Percentiles rank a stretch among this genome's conserved stretches.
phyloP scores from a whole-genome alignment of 257 asterid genomes.

The Plantago ovata region DNA sequence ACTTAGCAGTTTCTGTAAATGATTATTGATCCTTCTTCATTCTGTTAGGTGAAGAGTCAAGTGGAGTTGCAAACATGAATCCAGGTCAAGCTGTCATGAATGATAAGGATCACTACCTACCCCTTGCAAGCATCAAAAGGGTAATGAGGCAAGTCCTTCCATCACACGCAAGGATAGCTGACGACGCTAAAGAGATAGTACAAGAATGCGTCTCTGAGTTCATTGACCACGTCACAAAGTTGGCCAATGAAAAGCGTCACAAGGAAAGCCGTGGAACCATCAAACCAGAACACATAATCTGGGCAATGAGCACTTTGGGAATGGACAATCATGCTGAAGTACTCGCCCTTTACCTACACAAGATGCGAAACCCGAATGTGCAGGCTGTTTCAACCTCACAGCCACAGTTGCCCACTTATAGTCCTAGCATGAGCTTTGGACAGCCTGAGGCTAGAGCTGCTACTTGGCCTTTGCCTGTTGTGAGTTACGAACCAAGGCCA shows the following conservation, averaged over 20 bases:
- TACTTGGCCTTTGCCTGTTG: no score
- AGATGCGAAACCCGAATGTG: neutral
- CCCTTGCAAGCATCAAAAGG: neutral
- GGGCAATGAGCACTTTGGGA: neutral
- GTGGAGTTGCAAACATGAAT: no score
- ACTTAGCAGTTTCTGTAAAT: no score
- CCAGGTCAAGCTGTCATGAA: neutral
- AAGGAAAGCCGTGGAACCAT: neutral
- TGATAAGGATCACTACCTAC: neutral
- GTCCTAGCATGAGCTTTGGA: no score
- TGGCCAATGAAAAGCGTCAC: neutral
- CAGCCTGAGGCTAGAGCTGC: no score
- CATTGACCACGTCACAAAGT: neutral
- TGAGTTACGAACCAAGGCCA: no score
- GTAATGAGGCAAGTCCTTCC: conserved; percentile 1
- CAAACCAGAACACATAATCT: neutral
- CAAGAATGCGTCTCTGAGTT: neutral
- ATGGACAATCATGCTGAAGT: neutral
- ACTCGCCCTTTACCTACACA: neutral
- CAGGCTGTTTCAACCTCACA: no score
- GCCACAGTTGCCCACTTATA: no score
- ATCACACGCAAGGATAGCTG: neutral
- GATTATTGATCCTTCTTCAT: no score
- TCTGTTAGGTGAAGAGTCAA: no score
- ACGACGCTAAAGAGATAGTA: conserved; percentile 1